A percentile compares a stretch with the other conserved stretches of the same genome.
Evolutionary conservation across 768 basidiomycete species (phyloP).

Genomic region (Ramaria sp.): DNA sequence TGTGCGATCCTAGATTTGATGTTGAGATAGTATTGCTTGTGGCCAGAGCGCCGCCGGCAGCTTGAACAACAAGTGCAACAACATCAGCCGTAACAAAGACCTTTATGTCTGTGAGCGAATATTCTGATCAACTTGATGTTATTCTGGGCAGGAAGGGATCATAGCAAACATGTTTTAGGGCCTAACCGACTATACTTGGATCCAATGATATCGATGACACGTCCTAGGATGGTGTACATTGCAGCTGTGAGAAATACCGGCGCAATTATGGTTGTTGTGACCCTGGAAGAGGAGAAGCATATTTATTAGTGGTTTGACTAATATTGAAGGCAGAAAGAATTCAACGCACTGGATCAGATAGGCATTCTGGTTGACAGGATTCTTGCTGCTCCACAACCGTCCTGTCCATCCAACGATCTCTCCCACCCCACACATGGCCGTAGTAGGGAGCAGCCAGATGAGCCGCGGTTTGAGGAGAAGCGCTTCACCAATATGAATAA

Average conservation of each 20-base stretch:
- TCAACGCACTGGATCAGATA: constrained; percentile 24
- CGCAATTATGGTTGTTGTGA: constrained; percentile 41
- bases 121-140: not conserved
- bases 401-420: constrained; percentile 19
- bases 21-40: not conserved
- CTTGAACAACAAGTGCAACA: constrained; percentile 1
- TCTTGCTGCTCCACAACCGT: constrained; percentile 11
- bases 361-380: constrained; percentile 8
- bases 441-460: constrained; percentile 16
- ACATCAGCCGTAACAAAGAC: constrained; percentile 2
- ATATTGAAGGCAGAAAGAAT: not conserved
- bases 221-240: constrained; percentile 47
- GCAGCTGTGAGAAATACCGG: constrained; percentile 50
- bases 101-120: not conserved
- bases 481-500: constrained; percentile 13
- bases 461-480: constrained; percentile 5
- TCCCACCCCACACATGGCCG: constrained; percentile 14
- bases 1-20: constrained; percentile 20
- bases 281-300: constrained; percentile 22
- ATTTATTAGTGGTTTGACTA: not conserved
- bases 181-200: constrained; percentile 34
- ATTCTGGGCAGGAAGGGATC: not conserved
- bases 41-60: constrained; percentile 1
- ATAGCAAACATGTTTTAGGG: constrained; percentile 23
- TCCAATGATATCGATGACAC: constrained; percentile 34